These are phyloP conservation scores for Orbilia quercus DNA, from an alignment of 2,329 filamentous ascomycete genomes.

Conservation along the genomic window DNA sequence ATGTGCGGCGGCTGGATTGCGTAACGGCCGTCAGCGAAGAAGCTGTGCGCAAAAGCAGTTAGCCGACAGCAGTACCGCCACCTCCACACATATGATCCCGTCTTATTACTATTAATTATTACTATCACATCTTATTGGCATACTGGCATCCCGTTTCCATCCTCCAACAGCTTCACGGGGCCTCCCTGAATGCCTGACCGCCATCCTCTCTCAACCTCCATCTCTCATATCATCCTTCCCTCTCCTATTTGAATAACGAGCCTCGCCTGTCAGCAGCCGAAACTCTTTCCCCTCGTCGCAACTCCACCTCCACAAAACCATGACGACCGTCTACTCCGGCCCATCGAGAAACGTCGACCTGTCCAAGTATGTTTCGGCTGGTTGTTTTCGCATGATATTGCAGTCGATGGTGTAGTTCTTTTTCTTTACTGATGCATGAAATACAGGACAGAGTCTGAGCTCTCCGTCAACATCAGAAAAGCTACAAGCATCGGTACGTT, in stretches of 20 bases:
- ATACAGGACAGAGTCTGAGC: constrained; percentile 74
- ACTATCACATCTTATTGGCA: constrained; percentile 18
- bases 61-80: constrained; percentile 22
- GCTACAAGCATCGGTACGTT: constrained; percentile 70
- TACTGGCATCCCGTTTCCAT: background rate
- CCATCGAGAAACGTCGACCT: constrained; percentile 56
- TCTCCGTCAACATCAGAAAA: constrained; percentile 77
- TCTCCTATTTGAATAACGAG: constrained; percentile 15
- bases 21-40: constrained; percentile 20
- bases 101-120: too few relatives aligned
- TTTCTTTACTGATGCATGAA: constrained; percentile 17
- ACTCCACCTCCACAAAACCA: constrained; percentile 34
- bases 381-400: background rate
- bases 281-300: constrained; percentile 27
- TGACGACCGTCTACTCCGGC: constrained; percentile 40
- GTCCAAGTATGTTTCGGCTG: constrained; percentile 50
- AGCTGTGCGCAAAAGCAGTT: background rate
- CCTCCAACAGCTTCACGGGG: constrained; percentile 11
- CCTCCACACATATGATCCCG: constrained; percentile 32
- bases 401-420: background rate
- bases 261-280: background rate
- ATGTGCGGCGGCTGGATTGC: constrained; percentile 13
- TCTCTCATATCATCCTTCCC: background rate
- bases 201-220: constrained; percentile 1
- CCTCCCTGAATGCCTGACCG: constrained; percentile 19